Percentiles rank a stretch among this genome's conserved stretches.
phyloP scores from a whole-genome alignment of 164 flowering plant genomes.

The Chimonanthus praecox region DNA sequence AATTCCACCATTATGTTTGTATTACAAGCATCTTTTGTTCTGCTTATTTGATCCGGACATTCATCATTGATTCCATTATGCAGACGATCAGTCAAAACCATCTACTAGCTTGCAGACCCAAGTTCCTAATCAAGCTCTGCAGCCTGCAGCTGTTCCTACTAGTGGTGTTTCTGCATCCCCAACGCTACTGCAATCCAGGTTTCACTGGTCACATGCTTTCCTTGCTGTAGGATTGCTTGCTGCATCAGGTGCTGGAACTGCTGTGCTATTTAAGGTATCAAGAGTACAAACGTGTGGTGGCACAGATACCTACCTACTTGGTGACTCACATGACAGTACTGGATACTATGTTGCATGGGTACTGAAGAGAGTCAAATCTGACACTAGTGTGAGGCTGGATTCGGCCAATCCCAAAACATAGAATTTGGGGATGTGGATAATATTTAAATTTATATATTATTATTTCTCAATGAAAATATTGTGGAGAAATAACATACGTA shows the following conservation, averaged over 20 bases:
- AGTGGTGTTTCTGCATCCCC: conserved; percentile 35
- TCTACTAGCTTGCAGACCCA: conserved; percentile 44
- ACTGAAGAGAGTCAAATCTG: too few relatives aligned
- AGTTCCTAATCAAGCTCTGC: conserved; percentile 40
- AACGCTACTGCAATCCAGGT: conserved; percentile 23
- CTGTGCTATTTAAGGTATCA: conserved; percentile 70
- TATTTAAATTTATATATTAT: too few relatives aligned
- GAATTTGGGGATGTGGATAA: too few relatives aligned
- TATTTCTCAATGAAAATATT: too few relatives aligned
- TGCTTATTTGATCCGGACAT: background rate
- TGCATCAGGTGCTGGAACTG: conserved; percentile 89
- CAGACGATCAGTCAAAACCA: conserved; percentile 51
- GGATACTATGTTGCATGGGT: too few relatives aligned
- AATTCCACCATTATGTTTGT: too few relatives aligned
- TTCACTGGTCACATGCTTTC: conserved; percentile 83
- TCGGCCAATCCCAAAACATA: too few relatives aligned
- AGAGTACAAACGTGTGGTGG: background rate
- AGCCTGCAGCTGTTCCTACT: conserved; percentile 49
- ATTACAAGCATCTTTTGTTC: background rate
- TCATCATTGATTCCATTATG: background rate
- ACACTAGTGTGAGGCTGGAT: too few relatives aligned
- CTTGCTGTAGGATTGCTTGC: conserved; percentile 75
- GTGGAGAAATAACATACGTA: too few relatives aligned
- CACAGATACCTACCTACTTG: background rate
- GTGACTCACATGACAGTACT: background rate